These are phyloP conservation scores for Marasmius tenuissimus DNA, from an alignment of 1,284 basidiomycete genomes.

Conservation along the genomic window DNA sequence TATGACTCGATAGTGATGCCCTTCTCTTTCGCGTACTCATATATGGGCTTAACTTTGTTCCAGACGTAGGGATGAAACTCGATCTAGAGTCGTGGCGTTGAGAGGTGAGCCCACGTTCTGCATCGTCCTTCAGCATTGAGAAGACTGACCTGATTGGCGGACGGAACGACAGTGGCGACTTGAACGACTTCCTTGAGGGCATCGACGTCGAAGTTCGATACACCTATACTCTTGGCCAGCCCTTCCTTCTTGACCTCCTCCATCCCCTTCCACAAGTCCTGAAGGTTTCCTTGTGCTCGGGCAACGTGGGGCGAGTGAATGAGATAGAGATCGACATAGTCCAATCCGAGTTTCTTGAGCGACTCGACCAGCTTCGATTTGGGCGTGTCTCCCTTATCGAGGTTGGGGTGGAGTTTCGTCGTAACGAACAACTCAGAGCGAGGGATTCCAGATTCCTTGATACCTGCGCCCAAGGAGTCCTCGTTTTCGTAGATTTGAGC, in stretches of 20 bases:
- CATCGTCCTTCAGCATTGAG: background rate
- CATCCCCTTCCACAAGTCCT: slow-evolving; percentile 69
- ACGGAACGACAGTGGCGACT: slow-evolving; percentile 59
- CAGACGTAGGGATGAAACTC: slow-evolving; percentile 83
- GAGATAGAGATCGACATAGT: slow-evolving; percentile 79
- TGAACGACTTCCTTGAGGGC: slow-evolving; percentile 66
- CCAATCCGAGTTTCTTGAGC: slow-evolving; percentile 57
- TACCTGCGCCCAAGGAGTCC: slow-evolving; percentile 27
- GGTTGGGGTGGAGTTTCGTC: slow-evolving; percentile 53
- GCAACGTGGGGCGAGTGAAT: slow-evolving; percentile 62
- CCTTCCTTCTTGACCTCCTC: slow-evolving; percentile 69
- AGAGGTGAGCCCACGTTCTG: slow-evolving; percentile 7
- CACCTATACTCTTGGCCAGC: slow-evolving; percentile 77
- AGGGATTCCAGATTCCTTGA: slow-evolving; percentile 52
- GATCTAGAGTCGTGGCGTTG: slow-evolving; percentile 45
- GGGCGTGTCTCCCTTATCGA: slow-evolving; percentile 44
- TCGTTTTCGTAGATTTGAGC: slow-evolving; percentile 57
- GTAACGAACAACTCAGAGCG: slow-evolving; percentile 64
- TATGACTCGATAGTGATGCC: slow-evolving; percentile 72
- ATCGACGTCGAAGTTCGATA: slow-evolving; percentile 77
- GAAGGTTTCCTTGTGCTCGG: slow-evolving; percentile 43
- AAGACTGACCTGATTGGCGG: slow-evolving; percentile 72
- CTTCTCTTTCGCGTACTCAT: slow-evolving; percentile 56
- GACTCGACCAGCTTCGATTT: slow-evolving; percentile 53
- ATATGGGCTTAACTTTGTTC: slow-evolving; percentile 53